Conservation (phyloP, 768 basidiomycete species). For the Leccinum ochraceum region DNA sequence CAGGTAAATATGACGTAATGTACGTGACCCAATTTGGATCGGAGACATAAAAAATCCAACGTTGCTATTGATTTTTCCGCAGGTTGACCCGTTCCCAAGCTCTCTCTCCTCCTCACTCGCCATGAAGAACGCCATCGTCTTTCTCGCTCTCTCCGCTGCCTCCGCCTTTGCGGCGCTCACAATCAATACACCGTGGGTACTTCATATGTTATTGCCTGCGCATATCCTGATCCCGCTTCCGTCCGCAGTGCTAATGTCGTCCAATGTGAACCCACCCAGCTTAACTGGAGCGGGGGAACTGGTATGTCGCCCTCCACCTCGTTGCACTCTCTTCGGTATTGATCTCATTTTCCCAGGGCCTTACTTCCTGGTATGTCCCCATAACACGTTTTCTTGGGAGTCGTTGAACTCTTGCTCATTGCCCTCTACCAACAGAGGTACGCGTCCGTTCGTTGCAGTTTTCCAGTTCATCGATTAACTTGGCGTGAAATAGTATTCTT, state of each 20-base stretch:
- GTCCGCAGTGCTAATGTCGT: constrained; percentile 44
- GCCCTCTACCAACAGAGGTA: constrained; percentile 39
- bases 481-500: constrained; percentile 46
- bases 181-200: constrained; percentile 74
- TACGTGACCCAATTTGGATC: constrained; percentile 24
- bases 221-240: constrained; percentile 5
- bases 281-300: constrained; percentile 59
- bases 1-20: constrained; percentile 10
- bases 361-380: constrained; percentile 59
- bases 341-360: constrained; percentile 43
- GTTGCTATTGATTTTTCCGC: constrained; percentile 22
- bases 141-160: constrained; percentile 43
- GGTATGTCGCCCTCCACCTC: constrained; percentile 39
- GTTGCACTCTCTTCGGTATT: not conserved
- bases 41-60: constrained; percentile 35
- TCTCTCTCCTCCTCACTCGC: constrained; percentile 24
- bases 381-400: not conserved
- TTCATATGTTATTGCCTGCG: not conserved
- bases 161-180: constrained; percentile 46
- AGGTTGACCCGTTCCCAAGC: constrained; percentile 13
- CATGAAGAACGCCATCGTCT: constrained; percentile 48
- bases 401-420: not conserved
- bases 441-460: not conserved
- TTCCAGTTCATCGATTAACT: not conserved
- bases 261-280: constrained; percentile 56